Evolutionary conservation across 352 stramenopile genomes (phyloP).

Genomic region (Globisporangium barbulae): DNA sequence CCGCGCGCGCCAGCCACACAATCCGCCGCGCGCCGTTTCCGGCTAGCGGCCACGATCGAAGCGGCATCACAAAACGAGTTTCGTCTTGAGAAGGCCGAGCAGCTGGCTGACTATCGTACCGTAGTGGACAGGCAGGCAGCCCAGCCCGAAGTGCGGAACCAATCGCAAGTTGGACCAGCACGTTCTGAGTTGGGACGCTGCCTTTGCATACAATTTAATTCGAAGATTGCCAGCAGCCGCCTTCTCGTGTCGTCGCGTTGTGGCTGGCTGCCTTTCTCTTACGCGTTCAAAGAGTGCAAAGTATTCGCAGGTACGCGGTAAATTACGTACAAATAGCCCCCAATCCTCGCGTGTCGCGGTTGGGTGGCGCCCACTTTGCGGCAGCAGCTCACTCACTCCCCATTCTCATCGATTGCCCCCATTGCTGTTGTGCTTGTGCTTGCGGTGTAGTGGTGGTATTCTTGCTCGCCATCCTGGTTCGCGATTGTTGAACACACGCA

Average conservation of each 20-base stretch:
- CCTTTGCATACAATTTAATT: conserved; percentile 13
- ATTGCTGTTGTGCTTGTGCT: not conserved
- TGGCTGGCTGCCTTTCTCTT: conserved; percentile 6
- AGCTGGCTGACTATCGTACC: not conserved
- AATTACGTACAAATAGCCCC: conserved; percentile 9
- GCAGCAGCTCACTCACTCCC: not conserved
- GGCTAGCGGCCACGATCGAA: conserved; percentile 5
- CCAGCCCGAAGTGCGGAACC: conserved; percentile 17
- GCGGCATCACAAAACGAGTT: not conserved
- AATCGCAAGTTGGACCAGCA: conserved; percentile 1
- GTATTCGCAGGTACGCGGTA: not conserved
- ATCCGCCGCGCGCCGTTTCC: not conserved
- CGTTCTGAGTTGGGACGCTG: not conserved
- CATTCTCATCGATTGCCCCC: not conserved
- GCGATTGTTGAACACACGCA: conserved; percentile 16
- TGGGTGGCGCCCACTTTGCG: not conserved
- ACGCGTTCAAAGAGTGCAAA: not conserved
- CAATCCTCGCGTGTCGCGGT: conserved; percentile 7
- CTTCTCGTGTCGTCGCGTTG: conserved; percentile 1
- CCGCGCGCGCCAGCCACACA: conserved; percentile 1
- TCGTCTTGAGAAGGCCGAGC: conserved; percentile 1
- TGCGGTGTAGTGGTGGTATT: not conserved
- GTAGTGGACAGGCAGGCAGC: conserved; percentile 1
- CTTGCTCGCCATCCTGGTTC: not conserved
- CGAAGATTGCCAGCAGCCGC: conserved; percentile 10